A percentile compares a stretch with the other conserved stretches of the same genome.
phyloP scores from a whole-genome alignment of 2,329 filamentous ascomycete genomes.

The Calonectria naviculata region DNA sequence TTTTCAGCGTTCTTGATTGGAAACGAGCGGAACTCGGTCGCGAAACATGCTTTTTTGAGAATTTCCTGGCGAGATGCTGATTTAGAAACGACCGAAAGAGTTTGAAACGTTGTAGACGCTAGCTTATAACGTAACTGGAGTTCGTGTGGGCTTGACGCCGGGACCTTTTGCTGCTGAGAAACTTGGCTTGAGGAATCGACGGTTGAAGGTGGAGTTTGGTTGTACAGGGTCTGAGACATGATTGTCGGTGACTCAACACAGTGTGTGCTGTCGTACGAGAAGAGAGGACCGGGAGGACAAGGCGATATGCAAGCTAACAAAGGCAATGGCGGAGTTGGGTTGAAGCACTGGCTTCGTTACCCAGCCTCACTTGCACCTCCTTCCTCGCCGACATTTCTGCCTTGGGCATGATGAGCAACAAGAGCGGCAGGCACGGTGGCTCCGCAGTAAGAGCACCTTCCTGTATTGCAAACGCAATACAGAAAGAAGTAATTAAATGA shows the following conservation, averaged over 20 bases:
- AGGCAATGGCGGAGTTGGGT: not conserved
- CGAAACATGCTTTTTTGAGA: slow-evolving; percentile 51
- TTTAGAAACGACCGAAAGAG: slow-evolving; percentile 38
- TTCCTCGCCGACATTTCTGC: not conserved
- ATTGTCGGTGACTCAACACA: not conserved
- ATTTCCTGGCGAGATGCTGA: slow-evolving; percentile 46
- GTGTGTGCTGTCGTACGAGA: not conserved
- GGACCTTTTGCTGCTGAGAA: not conserved
- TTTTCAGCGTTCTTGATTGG: slow-evolving; percentile 48
- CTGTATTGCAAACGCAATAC: not conserved
- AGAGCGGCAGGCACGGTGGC: not conserved
- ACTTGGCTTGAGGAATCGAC: not conserved
- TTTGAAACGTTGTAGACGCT: slow-evolving; percentile 45
- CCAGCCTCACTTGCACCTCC: not conserved
- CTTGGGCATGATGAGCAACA: not conserved
- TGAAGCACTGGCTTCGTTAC: not conserved
- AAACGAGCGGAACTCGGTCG: slow-evolving; percentile 51
- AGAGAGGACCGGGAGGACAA: not conserved
- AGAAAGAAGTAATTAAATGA: not conserved
- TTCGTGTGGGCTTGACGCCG: slow-evolving; percentile 28
- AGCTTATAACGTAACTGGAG: slow-evolving; percentile 50
- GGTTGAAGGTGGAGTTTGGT: not conserved
- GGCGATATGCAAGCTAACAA: too few relatives aligned
- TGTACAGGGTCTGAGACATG: not conserved
- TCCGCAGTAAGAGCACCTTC: not conserved